Base-by-base conservation (phyloP, 2,329 filamentous ascomycete species). In the Metarhizium sp. region DNA sequence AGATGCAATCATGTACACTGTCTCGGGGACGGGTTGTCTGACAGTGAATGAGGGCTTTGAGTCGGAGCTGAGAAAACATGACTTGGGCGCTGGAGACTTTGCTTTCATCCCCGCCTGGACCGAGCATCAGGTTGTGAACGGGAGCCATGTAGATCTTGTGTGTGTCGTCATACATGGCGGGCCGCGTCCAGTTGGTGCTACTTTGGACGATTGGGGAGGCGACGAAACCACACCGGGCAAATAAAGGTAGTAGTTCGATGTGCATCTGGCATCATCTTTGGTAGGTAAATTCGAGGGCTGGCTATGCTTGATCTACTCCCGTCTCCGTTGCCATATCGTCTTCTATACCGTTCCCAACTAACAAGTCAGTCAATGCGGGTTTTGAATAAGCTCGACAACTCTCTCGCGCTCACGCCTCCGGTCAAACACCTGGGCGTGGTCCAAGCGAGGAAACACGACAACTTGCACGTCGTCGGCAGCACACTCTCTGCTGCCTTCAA, bases 121-220 rank as follows among this genome's bases (percentile, higher is more conserved):
- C 0, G 85, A 90, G 66, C 85, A 90, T 68, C 85, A 88, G 66
- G 78, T 85, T 54, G 73, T 84, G 20, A 90, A 90, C 62, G 79
- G 87, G 42, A 78, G 78, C 1, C 80, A 84, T 47, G 67, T 64
- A 51, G 81, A 86, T 50, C 71, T 86, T 2, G 78, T 82, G 42
- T 87, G 85, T 82, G 77, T 87, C 11, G 78, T 89, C 48, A 81
- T 83, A 5, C 77, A 85, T 25, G 82, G 79, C 60, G 86, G 85
- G 0, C 66, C 78, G 2, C 73, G 75, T 55, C 85, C 85, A 0
- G 75, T 82, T 2, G 82, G 86, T 6, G 81, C 82, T 30, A 82
- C 85, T 62, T 61, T 88, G 55, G 75, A 77, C 11, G 81, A 78
- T 25, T 89, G 85, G 85, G 79, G 80, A 56, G 78, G 78, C 10